Conservation (phyloP, 2,329 filamentous ascomycete species). For the Colletotrichum chlorophyti region DNA sequence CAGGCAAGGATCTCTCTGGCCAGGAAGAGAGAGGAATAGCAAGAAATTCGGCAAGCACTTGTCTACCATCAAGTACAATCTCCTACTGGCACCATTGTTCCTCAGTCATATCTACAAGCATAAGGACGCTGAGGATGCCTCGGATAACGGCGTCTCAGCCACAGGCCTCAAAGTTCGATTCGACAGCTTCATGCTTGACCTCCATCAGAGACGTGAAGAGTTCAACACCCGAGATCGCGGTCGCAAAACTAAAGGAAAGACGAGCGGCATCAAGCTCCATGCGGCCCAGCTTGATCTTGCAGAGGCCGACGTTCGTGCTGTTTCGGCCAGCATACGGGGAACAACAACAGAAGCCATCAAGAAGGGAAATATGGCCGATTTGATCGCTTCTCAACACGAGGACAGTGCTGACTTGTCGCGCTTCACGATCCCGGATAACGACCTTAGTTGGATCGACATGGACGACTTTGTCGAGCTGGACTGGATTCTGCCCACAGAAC, state of each 20-base stretch:
- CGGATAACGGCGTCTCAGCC: conserved; percentile 79
- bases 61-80: conserved; percentile 98
- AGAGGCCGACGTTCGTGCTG: conserved; percentile 88
- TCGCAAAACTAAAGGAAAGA: conserved; percentile 77
- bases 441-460: conserved; percentile 98
- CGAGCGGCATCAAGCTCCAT: conserved; percentile 94
- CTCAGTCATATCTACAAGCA: conserved; percentile 98
- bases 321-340: conserved; percentile 87
- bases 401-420: conserved; percentile 77
- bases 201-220: conserved; percentile 92
- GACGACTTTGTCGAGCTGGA: conserved; percentile 98
- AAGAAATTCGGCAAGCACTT: conserved; percentile 98
- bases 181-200: conserved; percentile 95
- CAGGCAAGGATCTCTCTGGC: conserved; percentile 90
- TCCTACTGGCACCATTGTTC: conserved; percentile 90
- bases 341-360: conserved; percentile 80
- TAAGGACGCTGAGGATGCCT: conserved; percentile 89
- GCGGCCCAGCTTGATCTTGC: conserved; percentile 92
- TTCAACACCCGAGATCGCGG: conserved; percentile 84
- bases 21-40: conserved; percentile 91
- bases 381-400: conserved; percentile 60
- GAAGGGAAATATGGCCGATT: conserved; percentile 58
- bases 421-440: conserved; percentile 95
- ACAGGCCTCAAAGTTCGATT: conserved; percentile 96
- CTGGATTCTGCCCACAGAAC: conserved; percentile 90